Evolutionary conservation across 2,329 filamentous ascomycete species (phyloP), one percentile per base, ranked within the genome.

Genomic region (Fusarium nygamai): DNA sequence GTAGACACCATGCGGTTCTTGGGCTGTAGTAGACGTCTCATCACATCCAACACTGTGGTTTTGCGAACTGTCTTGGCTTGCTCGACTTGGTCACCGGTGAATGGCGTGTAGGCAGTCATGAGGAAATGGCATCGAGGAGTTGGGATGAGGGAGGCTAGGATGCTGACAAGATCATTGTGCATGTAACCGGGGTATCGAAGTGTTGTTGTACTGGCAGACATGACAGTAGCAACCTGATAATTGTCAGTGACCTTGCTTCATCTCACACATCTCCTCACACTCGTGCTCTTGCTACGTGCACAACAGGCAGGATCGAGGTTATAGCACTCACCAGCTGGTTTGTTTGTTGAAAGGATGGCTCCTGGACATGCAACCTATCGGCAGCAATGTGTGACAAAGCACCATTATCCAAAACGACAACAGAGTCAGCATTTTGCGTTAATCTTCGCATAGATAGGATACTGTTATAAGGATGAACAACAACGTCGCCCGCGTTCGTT

Each of bases 1-100:
- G 96, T 98, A 31, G 95, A 98, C 51, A 99, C 96, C 96, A 99
- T 99, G 81, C 97, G 92, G 84, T 99, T 99, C 88, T 99, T 99
- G 44, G 96, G 96, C 84, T 99, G 97, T 67, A 99, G 87, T 31
- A 99, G 87, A 68, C 96, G 90, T 65, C 96, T 91, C 96, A 99
- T 99, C 72, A 99, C 97, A 82, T 99, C 96, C 46, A 99, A 85
- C 14, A 99, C 96, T 2, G 96, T 99, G 6, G 97, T 99, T 85
- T 98, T 99, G 71, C 97, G 94, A 39, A 99, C 95, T 3, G 96
- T 98, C 87, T 98, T 98, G 64, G 96, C 96, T 83, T 98, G 94
- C 81, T 98, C 96, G 64, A 99, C 94, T 80, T 96, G 96, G 81
- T 98, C 94, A 69, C 95, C 94, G 0, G 96, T 98, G 81, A 99